Conservation (phyloP, 305 asterid species). For the Fraxinus greggii region DNA sequence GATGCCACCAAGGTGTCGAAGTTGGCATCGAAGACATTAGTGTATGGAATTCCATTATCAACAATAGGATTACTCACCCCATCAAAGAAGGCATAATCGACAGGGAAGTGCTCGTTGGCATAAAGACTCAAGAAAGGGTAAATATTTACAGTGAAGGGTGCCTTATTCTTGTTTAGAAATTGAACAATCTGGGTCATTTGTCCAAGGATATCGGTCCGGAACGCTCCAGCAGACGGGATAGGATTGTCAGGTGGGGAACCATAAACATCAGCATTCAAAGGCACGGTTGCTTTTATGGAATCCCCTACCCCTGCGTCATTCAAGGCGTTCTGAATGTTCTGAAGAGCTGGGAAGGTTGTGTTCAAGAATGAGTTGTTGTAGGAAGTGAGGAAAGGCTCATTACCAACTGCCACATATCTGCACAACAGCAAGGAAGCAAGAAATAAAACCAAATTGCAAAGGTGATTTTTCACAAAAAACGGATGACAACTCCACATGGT, state of each 20-base stretch:
- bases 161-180: constrained; percentile 72
- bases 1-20: constrained; percentile 86
- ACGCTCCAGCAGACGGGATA: constrained; percentile 81
- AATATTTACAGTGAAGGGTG: constrained; percentile 86
- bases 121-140: constrained; percentile 91
- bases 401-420: constrained; percentile 96
- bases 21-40: constrained; percentile 93
- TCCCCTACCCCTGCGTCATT: constrained; percentile 74
- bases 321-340: constrained; percentile 84
- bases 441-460: background rate
- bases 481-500: background rate
- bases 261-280: constrained; percentile 88
- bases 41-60: constrained; percentile 56
- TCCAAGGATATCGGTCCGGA: constrained; percentile 57
- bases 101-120: constrained; percentile 72
- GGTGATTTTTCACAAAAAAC: background rate
- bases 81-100: constrained; percentile 89
- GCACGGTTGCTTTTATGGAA: constrained; percentile 81
- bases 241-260: constrained; percentile 65
- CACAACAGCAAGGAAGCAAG: constrained; percentile 17
- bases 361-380: constrained; percentile 77
- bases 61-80: constrained; percentile 61
- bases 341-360: constrained; percentile 89
- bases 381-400: constrained; percentile 88
- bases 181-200: constrained; percentile 82